These are phyloP conservation scores for Lenzites betulinus DNA, from an alignment of 768 basidiomycete genomes.

Conservation along the genomic window DNA sequence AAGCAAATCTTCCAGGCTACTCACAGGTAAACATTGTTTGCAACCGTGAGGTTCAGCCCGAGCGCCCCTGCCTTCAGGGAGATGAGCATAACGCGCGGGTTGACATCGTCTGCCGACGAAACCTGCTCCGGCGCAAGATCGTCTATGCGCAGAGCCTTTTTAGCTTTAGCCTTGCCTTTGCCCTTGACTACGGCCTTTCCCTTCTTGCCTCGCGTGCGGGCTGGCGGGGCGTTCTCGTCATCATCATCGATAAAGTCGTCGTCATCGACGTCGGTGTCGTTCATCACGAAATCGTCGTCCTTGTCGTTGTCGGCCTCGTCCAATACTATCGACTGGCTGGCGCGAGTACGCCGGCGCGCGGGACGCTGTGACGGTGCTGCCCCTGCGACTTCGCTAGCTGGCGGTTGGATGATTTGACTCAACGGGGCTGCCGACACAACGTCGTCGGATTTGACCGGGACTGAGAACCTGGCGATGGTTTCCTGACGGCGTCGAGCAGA, in stretches of 20 bases:
- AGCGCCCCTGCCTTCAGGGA: conserved; percentile 84
- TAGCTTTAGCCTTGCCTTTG: conserved; percentile 28
- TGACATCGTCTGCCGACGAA: conserved; percentile 34
- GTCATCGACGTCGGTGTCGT: conserved; percentile 25
- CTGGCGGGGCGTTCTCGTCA: conserved; percentile 34
- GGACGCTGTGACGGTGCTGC: conserved; percentile 5
- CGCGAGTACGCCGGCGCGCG: conserved; percentile 5
- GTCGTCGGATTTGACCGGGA: conserved; percentile 53
- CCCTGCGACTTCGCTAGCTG: conserved; percentile 2
- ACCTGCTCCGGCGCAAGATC: background rate
- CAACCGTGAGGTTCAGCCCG: conserved; percentile 86
- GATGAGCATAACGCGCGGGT: conserved; percentile 82
- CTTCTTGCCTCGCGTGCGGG: conserved; percentile 18
- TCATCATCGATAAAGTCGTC: conserved; percentile 43
- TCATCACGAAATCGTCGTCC: conserved; percentile 29
- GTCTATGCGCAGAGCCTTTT: conserved; percentile 36
- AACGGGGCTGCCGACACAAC: background rate
- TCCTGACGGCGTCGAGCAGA: conserved; percentile 80
- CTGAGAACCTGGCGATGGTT: conserved; percentile 69
- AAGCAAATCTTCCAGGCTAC: conserved; percentile 28
- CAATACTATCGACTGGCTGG: background rate
- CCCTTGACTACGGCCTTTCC: conserved; percentile 17
- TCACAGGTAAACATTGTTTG: conserved; percentile 84
- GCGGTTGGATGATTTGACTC: conserved; percentile 10
- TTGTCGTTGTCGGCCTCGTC: conserved; percentile 18